Conservation (phyloP, 805 yeast genomes). For the Nakazawaea laoshanensis region DNA sequence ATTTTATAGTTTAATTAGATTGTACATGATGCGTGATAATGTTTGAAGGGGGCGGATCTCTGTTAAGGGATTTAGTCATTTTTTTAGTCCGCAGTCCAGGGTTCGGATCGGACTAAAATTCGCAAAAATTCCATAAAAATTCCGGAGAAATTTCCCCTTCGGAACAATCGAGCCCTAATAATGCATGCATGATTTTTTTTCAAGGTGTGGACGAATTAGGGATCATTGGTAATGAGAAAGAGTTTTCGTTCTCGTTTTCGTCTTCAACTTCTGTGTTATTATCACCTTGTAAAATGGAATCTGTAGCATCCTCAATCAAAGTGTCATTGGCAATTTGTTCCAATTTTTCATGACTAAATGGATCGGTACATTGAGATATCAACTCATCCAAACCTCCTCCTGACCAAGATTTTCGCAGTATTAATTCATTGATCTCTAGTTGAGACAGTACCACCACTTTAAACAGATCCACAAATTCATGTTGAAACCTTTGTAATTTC, state of each 20-base stretch:
- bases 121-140: too few species aligned
- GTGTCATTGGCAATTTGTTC: conserved; percentile 12
- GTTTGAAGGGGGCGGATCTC: too few species aligned
- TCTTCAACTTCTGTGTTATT: background rate
- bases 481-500: conserved; percentile 55
- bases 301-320: conserved; percentile 10
- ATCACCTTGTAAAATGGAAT: too few species aligned
- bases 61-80: too few species aligned
- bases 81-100: too few species aligned
- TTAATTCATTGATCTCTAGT: conserved; percentile 70
- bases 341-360: conserved; percentile 30
- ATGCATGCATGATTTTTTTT: background rate
- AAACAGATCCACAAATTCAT: conserved; percentile 43
- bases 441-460: conserved; percentile 70
- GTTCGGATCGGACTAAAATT: too few species aligned
- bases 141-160: too few species aligned
- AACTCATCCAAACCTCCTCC: conserved; percentile 81
- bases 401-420: conserved; percentile 79
- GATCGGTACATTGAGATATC: conserved; percentile 58
- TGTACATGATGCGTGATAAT: too few species aligned
- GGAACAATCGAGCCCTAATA: too few species aligned
- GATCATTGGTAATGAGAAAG: conserved; percentile 37
- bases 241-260: conserved; percentile 27
- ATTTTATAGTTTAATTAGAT: too few species aligned
- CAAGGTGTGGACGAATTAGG: too few species aligned